Evolutionary conservation across 495 filamentous ascomycete species (phyloP).

Genomic region (Annulohypoxylon bovei): DNA sequence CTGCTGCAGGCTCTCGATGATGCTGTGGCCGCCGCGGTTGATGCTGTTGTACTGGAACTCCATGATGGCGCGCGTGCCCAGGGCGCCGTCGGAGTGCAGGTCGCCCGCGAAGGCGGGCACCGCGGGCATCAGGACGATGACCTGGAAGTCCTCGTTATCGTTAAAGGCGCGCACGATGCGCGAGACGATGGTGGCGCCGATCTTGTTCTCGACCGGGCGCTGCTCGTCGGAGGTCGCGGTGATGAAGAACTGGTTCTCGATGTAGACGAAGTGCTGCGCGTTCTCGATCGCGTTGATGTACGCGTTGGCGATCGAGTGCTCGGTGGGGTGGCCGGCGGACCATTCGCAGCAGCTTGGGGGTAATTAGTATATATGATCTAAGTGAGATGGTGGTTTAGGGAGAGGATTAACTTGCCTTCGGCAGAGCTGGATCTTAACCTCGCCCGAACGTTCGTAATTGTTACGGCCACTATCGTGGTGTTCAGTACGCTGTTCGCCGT

Average conservation of each 20-base stretch:
- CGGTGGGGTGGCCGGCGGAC: slow-evolving; percentile 72
- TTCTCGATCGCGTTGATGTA: slow-evolving; percentile 85
- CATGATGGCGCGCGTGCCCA: slow-evolving; percentile 94
- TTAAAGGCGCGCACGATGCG: slow-evolving; percentile 82
- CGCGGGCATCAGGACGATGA: slow-evolving; percentile 86
- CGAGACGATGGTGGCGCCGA: slow-evolving; percentile 88
- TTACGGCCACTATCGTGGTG: slow-evolving; percentile 39
- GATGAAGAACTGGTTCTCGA: slow-evolving; percentile 99
- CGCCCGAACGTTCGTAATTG: slow-evolving; percentile 11
- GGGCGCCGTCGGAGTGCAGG: slow-evolving; percentile 76
- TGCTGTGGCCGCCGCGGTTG: slow-evolving; percentile 84
- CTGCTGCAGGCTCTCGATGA: slow-evolving; percentile 79
- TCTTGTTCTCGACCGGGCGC: slow-evolving; percentile 83
- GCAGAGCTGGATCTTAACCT: slow-evolving; percentile 52
- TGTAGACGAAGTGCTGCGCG: slow-evolving; percentile 88
- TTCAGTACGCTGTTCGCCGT: slow-evolving; percentile 33
- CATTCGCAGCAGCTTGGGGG: slow-evolving; percentile 69
- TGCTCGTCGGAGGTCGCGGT: slow-evolving; percentile 83
- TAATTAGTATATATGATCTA: slow-evolving; percentile 12
- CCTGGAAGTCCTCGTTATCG: slow-evolving; percentile 78
- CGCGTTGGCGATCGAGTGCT: slow-evolving; percentile 91
- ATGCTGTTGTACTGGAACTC: slow-evolving; percentile 93
- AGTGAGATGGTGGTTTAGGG: slow-evolving; percentile 19
- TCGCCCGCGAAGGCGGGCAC: slow-evolving; percentile 94
- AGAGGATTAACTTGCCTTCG: slow-evolving; percentile 50